Evolutionary conservation across 345 rosid genomes (phyloP).

Genomic region (Salix viminalis): DNA sequence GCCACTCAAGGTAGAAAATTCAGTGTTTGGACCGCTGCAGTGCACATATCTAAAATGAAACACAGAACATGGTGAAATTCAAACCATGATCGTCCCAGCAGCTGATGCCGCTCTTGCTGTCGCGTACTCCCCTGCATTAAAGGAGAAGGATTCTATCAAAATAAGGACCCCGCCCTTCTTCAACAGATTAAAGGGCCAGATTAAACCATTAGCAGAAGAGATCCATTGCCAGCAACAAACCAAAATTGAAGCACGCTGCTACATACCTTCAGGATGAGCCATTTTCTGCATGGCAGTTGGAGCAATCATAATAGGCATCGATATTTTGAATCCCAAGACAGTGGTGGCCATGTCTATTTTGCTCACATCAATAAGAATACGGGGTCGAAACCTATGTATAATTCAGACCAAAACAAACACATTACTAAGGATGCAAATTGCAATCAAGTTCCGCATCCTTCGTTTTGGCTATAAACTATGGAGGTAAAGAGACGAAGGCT

Average conservation of each 20-base stretch:
- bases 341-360: constrained; percentile 67
- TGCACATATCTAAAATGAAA: not conserved
- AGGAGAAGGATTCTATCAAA: not conserved
- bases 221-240: not conserved
- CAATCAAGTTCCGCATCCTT: not conserved
- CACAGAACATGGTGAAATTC: constrained; percentile 7
- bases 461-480: not conserved
- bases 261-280: constrained; percentile 92
- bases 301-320: constrained; percentile 97
- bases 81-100: constrained; percentile 86
- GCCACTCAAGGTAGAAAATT: not conserved
- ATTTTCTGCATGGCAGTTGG: constrained; percentile 94
- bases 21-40: not conserved
- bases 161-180: not conserved
- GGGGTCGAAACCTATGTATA: constrained; percentile 68
- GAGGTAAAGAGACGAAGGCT: constrained; percentile 8
- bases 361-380: constrained; percentile 86
- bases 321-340: constrained; percentile 76
- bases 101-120: constrained; percentile 90
- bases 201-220: not conserved
- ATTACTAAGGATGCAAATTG: not conserved
- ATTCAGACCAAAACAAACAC: not conserved
- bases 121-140: constrained; percentile 79
- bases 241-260: not conserved
- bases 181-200: not conserved